Evolutionary conservation across 768 basidiomycete species (phyloP).

Genomic region (Wakefieldia striispora): DNA sequence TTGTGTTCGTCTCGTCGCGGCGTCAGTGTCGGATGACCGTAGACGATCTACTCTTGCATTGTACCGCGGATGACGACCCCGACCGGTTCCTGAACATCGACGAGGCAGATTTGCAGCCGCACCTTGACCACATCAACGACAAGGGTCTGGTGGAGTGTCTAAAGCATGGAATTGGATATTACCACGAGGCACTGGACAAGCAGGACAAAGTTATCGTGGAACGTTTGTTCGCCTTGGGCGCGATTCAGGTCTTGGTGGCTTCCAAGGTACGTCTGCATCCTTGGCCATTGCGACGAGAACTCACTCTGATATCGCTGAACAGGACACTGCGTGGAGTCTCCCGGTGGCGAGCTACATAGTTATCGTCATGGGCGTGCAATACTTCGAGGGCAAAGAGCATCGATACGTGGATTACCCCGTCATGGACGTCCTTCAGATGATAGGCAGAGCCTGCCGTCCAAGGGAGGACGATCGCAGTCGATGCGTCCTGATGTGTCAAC

Average conservation of each 20-base stretch:
- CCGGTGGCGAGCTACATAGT: constrained; percentile 97
- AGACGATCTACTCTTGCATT: constrained; percentile 86
- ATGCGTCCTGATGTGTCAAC: constrained; percentile 96
- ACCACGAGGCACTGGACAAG: constrained; percentile 88
- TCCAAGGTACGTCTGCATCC: constrained; percentile 63
- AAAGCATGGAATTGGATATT: constrained; percentile 90
- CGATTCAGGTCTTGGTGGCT: constrained; percentile 91
- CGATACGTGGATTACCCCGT: constrained; percentile 98
- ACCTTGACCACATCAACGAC: constrained; percentile 84
- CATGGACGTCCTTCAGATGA: constrained; percentile 98
- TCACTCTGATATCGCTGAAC: not conserved
- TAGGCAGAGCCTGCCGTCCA: constrained; percentile 96
- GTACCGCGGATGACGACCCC: constrained; percentile 79
- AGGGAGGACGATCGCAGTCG: constrained; percentile 84
- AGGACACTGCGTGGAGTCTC: constrained; percentile 97
- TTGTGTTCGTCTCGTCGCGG: constrained; percentile 91
- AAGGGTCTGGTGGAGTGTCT: constrained; percentile 72
- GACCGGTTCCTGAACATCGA: constrained; percentile 91
- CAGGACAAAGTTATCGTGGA: constrained; percentile 96
- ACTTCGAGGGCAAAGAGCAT: constrained; percentile 95
- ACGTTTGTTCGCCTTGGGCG: constrained; percentile 88
- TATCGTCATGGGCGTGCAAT: constrained; percentile 99
- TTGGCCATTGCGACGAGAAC: not conserved
- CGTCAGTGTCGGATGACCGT: constrained; percentile 94
- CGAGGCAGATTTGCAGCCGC: constrained; percentile 75